Evolutionary conservation across 2,329 filamentous ascomycete species (phyloP).

Genomic region (Pyrenophora seminiperda): DNA sequence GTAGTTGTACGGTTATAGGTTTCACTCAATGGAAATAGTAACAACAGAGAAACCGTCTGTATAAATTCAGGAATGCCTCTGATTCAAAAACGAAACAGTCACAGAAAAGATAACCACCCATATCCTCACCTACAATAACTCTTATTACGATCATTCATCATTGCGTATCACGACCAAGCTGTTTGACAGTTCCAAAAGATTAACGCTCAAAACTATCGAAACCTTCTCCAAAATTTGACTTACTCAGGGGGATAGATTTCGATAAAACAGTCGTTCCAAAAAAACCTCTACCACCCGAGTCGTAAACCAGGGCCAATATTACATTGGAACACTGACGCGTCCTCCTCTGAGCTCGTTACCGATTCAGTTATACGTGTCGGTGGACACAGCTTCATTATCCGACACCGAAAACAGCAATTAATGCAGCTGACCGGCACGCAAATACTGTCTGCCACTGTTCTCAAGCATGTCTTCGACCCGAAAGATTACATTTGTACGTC

Average conservation of each 20-base stretch:
- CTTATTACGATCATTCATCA: constrained; percentile 8
- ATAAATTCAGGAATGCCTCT: constrained; percentile 19
- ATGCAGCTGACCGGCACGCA: constrained; percentile 33
- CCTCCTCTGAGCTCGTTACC: not conserved
- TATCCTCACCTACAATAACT: constrained; percentile 15
- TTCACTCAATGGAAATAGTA: not conserved
- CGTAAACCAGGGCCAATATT: too few species aligned
- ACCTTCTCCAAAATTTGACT: too few species aligned
- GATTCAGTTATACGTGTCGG: constrained; percentile 25
- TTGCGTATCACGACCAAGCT: too few species aligned
- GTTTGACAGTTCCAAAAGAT: too few species aligned
- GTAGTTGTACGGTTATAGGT: not conserved
- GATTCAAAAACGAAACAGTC: constrained; percentile 14
- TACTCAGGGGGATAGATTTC: too few species aligned
- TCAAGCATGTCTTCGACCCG: constrained; percentile 33
- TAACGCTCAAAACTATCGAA: too few species aligned
- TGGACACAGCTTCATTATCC: constrained; percentile 12
- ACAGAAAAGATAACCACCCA: constrained; percentile 12
- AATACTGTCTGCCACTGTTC: constrained; percentile 30
- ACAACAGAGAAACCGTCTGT: constrained; percentile 5
- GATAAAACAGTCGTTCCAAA: too few species aligned
- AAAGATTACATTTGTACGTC: constrained; percentile 35
- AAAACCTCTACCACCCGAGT: too few species aligned
- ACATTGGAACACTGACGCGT: too few species aligned
- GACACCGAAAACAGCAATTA: constrained; percentile 29